Evolutionary conservation across 768 basidiomycete genomes (phyloP), one percentile per base, ranked within the genome.

Genomic region (Termitomyces sp.): DNA sequence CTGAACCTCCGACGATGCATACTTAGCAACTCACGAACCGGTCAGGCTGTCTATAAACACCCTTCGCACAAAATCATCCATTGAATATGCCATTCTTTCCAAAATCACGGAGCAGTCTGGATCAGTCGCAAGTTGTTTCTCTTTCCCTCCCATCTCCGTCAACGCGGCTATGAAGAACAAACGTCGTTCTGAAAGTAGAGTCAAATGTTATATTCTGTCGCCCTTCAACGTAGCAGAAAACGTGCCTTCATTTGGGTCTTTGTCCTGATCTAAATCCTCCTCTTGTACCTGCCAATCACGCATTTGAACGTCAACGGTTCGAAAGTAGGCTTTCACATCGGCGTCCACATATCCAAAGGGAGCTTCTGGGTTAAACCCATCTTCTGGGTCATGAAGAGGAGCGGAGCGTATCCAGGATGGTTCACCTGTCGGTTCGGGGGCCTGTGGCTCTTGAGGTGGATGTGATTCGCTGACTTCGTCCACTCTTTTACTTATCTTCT

Each of bases 1-100:
- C 46, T 46, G 41, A 59, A 44, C 19, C 35, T 31, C 16, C 6
- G 29, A 43, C 23, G 11, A 31, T 37, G 25, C 1, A 47, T 56
- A 55, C 51, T 37, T 11, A 32, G 23, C 52, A 50, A 51, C 92
- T 82, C 73, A 98, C 90, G 90, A 92, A 69, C 93, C 95, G 51
- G 82, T 80, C 64, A 99, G 73, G 58, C 86, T 85, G 71, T 97
- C 95, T 56, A 92, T 73, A 59, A 98, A 90, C 6, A 96, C 94
- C 54, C 96, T 81, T 50, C 92, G 80, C n/a, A 90, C 89, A 72
- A 95, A 95, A 71, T 98, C 95, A 67, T 97, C 94, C 90, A 98
- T 94, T 2, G 94, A 95, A 66, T 95, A 82, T 10, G 85, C 68
- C 81, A 98, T 87, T 62, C 95, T 80, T 70, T 99, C 97, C 53